phyloP scores from a whole-genome alignment of 73 alveolate genomes.

The Tetrahymena malaccensis region DNA sequence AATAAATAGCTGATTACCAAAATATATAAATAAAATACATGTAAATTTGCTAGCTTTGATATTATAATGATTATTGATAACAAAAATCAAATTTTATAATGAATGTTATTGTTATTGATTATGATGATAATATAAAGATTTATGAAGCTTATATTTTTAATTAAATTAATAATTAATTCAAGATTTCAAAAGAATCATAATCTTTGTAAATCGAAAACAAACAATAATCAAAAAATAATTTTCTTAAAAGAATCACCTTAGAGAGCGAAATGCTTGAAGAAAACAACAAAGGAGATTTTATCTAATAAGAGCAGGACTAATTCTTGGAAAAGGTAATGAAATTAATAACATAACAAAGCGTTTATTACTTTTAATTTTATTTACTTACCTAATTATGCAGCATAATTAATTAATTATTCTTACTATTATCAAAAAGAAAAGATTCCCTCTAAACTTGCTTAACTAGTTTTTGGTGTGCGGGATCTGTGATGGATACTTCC shows the following conservation, averaged over 20 bases:
- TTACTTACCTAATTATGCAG: background rate
- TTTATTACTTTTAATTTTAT: too few species aligned
- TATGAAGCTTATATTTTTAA: background rate
- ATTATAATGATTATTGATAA: background rate
- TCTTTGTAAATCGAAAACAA: background rate
- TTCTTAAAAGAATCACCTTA: background rate
- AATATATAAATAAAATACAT: too few species aligned
- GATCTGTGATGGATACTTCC: slow-evolving; percentile 59
- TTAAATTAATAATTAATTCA: too few species aligned
- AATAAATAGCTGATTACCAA: background rate
- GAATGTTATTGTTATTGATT: background rate
- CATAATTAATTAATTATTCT: background rate
- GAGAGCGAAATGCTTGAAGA: background rate
- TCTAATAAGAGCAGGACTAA: background rate
- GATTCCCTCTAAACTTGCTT: slow-evolving; percentile 45
- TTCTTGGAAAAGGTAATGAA: background rate
- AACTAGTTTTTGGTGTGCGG: slow-evolving; percentile 55
- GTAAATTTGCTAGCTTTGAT: background rate
- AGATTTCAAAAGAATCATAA: background rate
- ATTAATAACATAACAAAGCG: too few species aligned
- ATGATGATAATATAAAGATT: background rate
- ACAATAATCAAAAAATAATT: too few species aligned
- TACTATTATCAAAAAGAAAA: slow-evolving; percentile 3
- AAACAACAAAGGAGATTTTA: background rate
- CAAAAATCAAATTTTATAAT: too few species aligned